These are phyloP conservation scores for Gentiana straminea DNA, from an alignment of 257 asterid species.

Conservation along the genomic window DNA sequence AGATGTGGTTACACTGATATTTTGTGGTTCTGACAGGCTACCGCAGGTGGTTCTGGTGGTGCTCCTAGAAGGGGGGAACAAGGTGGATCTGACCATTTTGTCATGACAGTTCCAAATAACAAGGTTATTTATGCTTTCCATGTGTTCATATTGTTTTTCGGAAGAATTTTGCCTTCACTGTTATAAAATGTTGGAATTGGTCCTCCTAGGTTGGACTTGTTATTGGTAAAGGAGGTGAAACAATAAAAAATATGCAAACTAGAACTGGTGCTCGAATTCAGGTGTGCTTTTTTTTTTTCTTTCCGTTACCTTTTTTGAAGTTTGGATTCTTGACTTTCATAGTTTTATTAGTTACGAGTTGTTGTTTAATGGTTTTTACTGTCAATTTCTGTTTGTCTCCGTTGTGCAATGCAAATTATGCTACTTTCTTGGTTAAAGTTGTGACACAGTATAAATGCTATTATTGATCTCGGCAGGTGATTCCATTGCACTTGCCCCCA, in stretches of 20 bases:
- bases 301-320: too few species aligned
- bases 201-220: slow-evolving; percentile 85
- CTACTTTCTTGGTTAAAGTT: background rate
- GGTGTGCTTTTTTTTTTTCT: slow-evolving; percentile 22
- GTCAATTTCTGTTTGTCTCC: background rate
- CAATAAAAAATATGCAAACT: slow-evolving; percentile 87
- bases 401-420: too few species aligned
- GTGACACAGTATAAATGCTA: background rate
- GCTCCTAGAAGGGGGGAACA: slow-evolving; percentile 51
- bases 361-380: background rate
- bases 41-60: slow-evolving; percentile 66
- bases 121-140: slow-evolving; percentile 32
- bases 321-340: too few species aligned
- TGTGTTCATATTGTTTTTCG: background rate
- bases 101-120: slow-evolving; percentile 65
- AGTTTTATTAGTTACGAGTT: too few species aligned
- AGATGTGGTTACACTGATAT: too few species aligned
- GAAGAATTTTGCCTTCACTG: background rate
- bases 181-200: background rate
- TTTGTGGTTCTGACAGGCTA: slow-evolving; percentile 42
- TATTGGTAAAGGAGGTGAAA: slow-evolving; percentile 97
- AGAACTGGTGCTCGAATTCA: slow-evolving; percentile 85
- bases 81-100: slow-evolving; percentile 60
- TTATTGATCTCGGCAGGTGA: slow-evolving; percentile 38
- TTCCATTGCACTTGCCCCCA: slow-evolving; percentile 91